A percentile compares a stretch with the other conserved stretches of the same genome.
These are phyloP conservation scores for Metschnikowia arizonensis DNA, from an alignment of 805 yeast genomes.

Conservation along the genomic window DNA sequence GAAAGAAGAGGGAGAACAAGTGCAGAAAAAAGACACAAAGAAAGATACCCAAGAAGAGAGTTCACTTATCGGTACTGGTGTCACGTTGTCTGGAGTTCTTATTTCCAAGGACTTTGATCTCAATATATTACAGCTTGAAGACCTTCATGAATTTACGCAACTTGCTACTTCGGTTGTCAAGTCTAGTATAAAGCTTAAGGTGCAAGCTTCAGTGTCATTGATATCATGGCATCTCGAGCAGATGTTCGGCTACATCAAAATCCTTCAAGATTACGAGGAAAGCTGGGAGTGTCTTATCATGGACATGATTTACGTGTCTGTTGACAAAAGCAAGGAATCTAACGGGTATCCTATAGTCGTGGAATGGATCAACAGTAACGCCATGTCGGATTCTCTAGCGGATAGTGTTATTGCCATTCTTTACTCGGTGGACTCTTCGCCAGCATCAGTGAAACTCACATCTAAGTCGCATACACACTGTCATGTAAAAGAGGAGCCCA, in stretches of 20 bases:
- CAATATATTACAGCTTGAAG: constrained; percentile 76
- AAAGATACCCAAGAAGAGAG: constrained; percentile 10
- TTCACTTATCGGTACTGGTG: constrained; percentile 25
- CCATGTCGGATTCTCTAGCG: constrained; percentile 86
- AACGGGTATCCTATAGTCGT: constrained; percentile 51
- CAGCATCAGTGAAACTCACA: constrained; percentile 88
- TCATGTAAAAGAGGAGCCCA: constrained; percentile 24
- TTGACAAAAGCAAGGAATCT: constrained; percentile 33
- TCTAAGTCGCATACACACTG: constrained; percentile 53
- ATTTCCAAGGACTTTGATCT: constrained; percentile 90
- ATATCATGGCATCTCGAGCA: constrained; percentile 87
- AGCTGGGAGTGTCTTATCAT: constrained; percentile 43
- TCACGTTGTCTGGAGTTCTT: constrained; percentile 69
- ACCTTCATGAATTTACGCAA: constrained; percentile 84
- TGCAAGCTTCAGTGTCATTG: constrained; percentile 76
- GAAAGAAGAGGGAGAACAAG: constrained; percentile 6
- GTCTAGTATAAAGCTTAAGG: constrained; percentile 73
- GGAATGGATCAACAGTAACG: constrained; percentile 85
- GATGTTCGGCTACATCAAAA: constrained; percentile 86
- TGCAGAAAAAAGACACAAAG: constrained; percentile 7
- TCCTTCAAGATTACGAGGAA: constrained; percentile 52
- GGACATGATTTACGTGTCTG: constrained; percentile 40
- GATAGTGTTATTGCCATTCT: constrained; percentile 89
- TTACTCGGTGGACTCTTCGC: constrained; percentile 88
- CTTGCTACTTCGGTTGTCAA: constrained; percentile 79